Percentiles rank a stretch among this genome's conserved stretches.
phyloP scores from a whole-genome alignment of 805 yeast genomes.

The Wickerhamiella azyma region DNA sequence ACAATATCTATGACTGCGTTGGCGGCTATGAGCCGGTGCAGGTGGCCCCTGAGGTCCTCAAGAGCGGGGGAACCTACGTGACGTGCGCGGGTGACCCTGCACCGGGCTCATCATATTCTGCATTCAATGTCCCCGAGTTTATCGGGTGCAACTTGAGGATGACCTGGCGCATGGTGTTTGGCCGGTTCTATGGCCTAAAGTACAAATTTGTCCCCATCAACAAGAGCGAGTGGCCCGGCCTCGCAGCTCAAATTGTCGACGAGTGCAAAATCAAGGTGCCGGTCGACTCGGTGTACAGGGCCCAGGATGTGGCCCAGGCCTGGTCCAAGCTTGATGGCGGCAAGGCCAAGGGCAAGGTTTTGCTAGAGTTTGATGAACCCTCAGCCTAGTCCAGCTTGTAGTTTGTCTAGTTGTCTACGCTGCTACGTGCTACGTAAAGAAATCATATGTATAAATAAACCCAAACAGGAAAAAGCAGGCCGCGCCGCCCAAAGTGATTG shows the following conservation, averaged over 20 bases:
- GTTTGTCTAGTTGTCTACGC: too few species aligned
- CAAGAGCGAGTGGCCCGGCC: conserved; percentile 27
- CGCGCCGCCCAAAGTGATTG: conserved; percentile 85
- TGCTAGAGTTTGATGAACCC: conserved; percentile 22
- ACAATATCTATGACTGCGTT: conserved; percentile 49
- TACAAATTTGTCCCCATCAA: conserved; percentile 15
- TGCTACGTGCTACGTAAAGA: conserved; percentile 5
- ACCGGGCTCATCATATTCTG: conserved; percentile 11
- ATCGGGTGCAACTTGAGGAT: conserved; percentile 13
- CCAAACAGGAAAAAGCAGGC: conserved; percentile 74
- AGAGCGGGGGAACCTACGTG: conserved; percentile 36
- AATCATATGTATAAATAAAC: conserved; percentile 57
- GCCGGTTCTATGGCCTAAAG: conserved; percentile 22
- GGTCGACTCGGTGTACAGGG: conserved; percentile 41
- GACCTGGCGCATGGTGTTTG: conserved; percentile 21
- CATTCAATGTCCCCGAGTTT: background rate
- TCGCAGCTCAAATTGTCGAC: conserved; percentile 35
- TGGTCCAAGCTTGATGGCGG: conserved; percentile 34
- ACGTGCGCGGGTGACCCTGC: conserved; percentile 45
- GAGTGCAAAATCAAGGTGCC: conserved; percentile 33
- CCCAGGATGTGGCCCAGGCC: conserved; percentile 40
- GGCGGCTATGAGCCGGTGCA: conserved; percentile 42
- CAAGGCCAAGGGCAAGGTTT: conserved; percentile 53
- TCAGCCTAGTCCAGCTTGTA: too few species aligned
- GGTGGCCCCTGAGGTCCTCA: conserved; percentile 31